Conservation (phyloP, 2,329 filamentous ascomycete species). For the Colletotrichum sp. region DNA sequence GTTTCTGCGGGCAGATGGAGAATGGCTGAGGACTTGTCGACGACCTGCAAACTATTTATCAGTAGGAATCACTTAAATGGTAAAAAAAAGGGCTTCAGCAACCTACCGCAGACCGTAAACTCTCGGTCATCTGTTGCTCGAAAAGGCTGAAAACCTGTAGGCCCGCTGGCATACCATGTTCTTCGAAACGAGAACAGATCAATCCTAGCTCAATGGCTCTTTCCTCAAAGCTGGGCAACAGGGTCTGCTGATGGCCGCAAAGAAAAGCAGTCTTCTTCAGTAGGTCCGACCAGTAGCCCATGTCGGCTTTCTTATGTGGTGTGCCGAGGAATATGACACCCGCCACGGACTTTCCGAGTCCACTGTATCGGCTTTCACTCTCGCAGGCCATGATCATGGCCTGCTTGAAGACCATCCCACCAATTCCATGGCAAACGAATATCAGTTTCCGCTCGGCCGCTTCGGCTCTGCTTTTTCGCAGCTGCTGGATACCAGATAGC, state of each 20-base stretch:
- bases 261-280: accelerated
- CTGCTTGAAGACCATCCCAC: neutral
- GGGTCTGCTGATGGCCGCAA: accelerated
- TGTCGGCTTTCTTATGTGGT: neutral
- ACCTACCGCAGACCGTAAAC: accelerated
- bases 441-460: accelerated
- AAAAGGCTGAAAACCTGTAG: neutral
- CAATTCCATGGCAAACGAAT: neutral
- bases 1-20: neutral
- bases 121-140: accelerated
- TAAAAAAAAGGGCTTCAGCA: neutral
- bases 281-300: neutral
- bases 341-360: neutral
- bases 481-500: neutral
- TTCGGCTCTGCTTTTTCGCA: neutral
- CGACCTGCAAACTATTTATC: accelerated
- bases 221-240: accelerated
- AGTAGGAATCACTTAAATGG: accelerated
- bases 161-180: neutral
- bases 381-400: neutral
- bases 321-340: neutral
- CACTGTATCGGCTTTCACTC: neutral
- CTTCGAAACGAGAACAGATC: accelerated
- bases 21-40: neutral
- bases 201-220: neutral